Evolutionary conservation across 176 grass and related monocot species (phyloP).

Genomic region (Bromus sterilis): DNA sequence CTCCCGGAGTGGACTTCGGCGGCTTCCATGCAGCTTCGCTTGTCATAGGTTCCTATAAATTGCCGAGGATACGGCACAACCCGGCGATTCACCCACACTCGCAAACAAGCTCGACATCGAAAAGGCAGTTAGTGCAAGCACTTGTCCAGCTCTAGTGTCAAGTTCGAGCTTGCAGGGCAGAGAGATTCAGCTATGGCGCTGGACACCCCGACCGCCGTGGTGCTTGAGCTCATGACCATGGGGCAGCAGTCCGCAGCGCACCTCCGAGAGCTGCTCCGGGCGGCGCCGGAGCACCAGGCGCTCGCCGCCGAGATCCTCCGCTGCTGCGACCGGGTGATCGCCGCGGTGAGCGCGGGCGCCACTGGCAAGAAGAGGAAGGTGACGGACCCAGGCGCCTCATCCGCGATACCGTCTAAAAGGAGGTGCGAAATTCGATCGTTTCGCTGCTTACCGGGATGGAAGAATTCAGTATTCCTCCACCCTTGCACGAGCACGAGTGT

Average conservation of each 20-base stretch:
- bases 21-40: not conserved
- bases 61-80: not conserved
- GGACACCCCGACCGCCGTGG: conserved; percentile 14
- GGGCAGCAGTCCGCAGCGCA: conserved; percentile 31
- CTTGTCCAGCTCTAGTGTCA: not conserved
- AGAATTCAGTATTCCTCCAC: not conserved
- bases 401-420: not conserved
- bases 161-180: not conserved
- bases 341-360: not conserved
- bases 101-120: not conserved
- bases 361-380: conserved; percentile 25
- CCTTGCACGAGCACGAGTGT: not conserved
- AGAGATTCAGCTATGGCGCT: conserved; percentile 9
- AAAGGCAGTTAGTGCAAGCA: not conserved
- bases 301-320: conserved; percentile 38
- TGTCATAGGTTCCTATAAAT: not conserved
- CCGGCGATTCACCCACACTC: not conserved
- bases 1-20: too few species aligned
- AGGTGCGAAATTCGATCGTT: not conserved
- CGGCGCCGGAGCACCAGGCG: conserved; percentile 10
- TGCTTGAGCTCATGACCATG: conserved; percentile 44
- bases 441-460: not conserved
- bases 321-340: conserved; percentile 36
- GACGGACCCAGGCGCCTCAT: not conserved
- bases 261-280: conserved; percentile 34